These are phyloP conservation scores for Opeltia flavorubescens DNA, from an alignment of 495 filamentous ascomycete genomes.

Conservation along the genomic window DNA sequence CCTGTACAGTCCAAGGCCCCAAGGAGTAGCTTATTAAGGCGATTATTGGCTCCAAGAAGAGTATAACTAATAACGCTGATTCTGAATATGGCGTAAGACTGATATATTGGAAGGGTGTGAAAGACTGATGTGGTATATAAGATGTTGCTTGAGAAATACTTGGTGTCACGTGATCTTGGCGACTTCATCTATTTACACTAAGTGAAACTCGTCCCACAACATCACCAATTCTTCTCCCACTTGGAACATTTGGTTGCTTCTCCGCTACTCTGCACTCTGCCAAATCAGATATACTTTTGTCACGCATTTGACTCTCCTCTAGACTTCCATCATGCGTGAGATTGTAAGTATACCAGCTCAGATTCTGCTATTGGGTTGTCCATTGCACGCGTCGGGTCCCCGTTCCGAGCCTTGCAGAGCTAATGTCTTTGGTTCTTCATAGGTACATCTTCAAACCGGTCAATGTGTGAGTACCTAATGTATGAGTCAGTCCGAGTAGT, in stretches of 20 bases:
- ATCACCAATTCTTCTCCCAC: background rate
- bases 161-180: background rate
- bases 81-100: too few species aligned
- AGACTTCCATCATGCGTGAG: conserved; percentile 67
- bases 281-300: background rate
- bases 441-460: conserved; percentile 98
- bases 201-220: conserved; percentile 1
- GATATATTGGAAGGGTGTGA: too few species aligned
- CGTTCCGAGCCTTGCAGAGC: conserved; percentile 21
- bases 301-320: background rate
- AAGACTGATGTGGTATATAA: too few species aligned
- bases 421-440: conserved; percentile 22
- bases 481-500: background rate
- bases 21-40: conserved; percentile 6
- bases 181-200: background rate
- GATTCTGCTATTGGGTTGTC: conserved; percentile 1
- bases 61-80: conserved; percentile 8
- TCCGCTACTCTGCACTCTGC: background rate
- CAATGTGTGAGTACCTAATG: conserved; percentile 64
- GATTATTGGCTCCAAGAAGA: conserved; percentile 10
- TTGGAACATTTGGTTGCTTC: background rate
- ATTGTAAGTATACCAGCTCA: conserved; percentile 50
- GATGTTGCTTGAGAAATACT: too few species aligned
- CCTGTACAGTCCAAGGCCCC: background rate
- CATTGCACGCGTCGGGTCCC: conserved; percentile 18